Evolutionary conservation across 176 grass and related monocot species (phyloP).

Genomic region (Pharus latifolius): DNA sequence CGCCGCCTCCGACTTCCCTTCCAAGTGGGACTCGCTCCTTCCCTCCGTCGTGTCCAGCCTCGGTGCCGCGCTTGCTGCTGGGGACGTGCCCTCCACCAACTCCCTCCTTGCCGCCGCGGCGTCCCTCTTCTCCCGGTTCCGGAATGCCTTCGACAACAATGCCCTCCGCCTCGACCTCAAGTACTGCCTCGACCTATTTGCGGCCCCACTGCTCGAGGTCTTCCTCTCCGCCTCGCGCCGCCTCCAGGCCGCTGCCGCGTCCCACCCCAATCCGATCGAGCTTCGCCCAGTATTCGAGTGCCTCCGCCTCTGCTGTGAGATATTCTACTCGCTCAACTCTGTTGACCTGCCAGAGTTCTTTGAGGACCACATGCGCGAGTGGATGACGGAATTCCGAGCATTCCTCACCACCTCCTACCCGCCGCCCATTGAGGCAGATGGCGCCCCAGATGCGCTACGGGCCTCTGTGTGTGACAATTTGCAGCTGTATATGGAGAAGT

Average conservation of each 20-base stretch:
- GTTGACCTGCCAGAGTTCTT: conserved; percentile 95
- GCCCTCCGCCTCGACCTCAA: conserved; percentile 82
- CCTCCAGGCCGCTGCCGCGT: conserved; percentile 32
- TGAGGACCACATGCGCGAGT: conserved; percentile 93
- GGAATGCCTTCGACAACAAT: conserved; percentile 74
- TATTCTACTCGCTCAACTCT: conserved; percentile 94
- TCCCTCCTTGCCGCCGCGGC: conserved; percentile 56
- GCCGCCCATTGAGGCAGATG: conserved; percentile 47
- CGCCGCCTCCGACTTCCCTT: conserved; percentile 64
- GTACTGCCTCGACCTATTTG: conserved; percentile 83
- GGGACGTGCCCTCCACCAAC: conserved; percentile 53
- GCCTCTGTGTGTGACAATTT: conserved; percentile 82
- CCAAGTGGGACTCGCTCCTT: conserved; percentile 68
- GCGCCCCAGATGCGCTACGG: conserved; percentile 57
- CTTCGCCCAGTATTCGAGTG: conserved; percentile 67
- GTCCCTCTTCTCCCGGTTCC: conserved; percentile 82
- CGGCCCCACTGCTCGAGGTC: conserved; percentile 69
- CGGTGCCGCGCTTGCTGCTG: conserved; percentile 24
- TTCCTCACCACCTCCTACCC: conserved; percentile 75
- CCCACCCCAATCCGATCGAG: conserved; percentile 28
- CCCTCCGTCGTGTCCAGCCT: conserved; percentile 69
- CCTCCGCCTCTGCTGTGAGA: conserved; percentile 78
- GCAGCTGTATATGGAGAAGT: conserved; percentile 97
- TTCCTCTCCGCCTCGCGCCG: conserved; percentile 67
- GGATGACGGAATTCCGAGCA: conserved; percentile 82